phyloP scores from a whole-genome alignment of 371 early-diverging fungal species.

The Cokeromyces recurvatus region DNA sequence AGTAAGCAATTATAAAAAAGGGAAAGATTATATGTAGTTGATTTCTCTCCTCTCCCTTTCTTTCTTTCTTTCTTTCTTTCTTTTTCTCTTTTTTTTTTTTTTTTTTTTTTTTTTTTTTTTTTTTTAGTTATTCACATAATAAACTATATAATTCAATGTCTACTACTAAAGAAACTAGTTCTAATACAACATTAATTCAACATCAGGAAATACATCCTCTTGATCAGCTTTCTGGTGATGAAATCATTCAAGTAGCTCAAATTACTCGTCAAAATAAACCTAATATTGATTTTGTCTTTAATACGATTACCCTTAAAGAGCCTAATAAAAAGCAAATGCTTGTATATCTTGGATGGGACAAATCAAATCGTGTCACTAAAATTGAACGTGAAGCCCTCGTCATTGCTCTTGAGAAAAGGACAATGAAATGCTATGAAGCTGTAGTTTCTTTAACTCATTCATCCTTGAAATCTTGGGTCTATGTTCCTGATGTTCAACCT shows the following conservation, averaged over 20 bases:
- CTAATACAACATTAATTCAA: conserved; percentile 27
- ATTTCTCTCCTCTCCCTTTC: conserved; percentile 1
- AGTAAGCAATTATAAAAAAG: conserved; percentile 6
- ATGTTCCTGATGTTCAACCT: conserved; percentile 46
- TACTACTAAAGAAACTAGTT: conserved; percentile 36
- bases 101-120: conserved; percentile 4
- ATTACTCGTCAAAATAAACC: conserved; percentile 34
- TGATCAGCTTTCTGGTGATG: conserved; percentile 42
- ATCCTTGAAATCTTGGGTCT: conserved; percentile 26
- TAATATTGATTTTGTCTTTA: conserved; percentile 37
- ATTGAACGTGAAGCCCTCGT: conserved; percentile 47
- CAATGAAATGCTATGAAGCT: conserved; percentile 40
- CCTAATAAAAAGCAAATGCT: conserved; percentile 41
- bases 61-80: background rate
- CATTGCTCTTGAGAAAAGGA: conserved; percentile 30
- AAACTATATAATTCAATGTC: conserved; percentile 14
- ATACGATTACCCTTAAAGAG: conserved; percentile 49
- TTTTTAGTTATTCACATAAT: background rate
- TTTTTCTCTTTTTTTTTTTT: too few relatives aligned
- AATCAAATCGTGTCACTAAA: conserved; percentile 19
- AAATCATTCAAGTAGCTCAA: conserved; percentile 31
- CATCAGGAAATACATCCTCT: conserved; percentile 30
- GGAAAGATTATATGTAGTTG: conserved; percentile 12
- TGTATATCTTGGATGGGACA: conserved; percentile 46
- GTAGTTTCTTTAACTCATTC: conserved; percentile 29